Evolutionary conservation across 176 grass and related monocot genomes (phyloP).

Genomic region (Microstegium vimineum): DNA sequence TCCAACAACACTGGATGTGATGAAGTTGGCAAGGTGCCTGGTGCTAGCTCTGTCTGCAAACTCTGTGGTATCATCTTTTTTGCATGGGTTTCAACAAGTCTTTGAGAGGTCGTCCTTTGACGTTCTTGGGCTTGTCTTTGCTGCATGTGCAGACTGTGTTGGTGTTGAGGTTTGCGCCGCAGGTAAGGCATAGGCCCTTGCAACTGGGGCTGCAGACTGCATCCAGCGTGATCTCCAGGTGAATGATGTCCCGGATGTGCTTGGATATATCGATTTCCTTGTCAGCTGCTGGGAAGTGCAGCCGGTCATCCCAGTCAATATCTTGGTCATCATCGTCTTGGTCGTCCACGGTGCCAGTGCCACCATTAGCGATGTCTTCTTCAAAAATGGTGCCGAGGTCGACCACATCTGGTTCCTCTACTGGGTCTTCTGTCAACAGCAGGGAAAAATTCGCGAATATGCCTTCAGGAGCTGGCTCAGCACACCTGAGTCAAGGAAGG

Average conservation of each 20-base stretch:
- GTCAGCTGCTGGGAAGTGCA: conserved; percentile 59
- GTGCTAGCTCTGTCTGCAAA: not conserved
- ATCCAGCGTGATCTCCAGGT: conserved; percentile 65
- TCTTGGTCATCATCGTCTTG: conserved; percentile 49
- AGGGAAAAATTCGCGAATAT: conserved; percentile 76
- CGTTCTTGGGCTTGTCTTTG: not conserved
- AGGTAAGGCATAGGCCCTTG: conserved; percentile 62
- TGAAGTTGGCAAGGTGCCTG: not conserved
- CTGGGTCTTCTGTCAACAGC: conserved; percentile 54
- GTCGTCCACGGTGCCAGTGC: not conserved
- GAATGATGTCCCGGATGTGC: conserved; percentile 70
- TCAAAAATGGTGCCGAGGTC: conserved; percentile 44
- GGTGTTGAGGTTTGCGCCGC: conserved; percentile 61
- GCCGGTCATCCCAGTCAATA: conserved; percentile 69
- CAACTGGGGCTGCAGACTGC: conserved; percentile 59
- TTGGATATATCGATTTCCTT: conserved; percentile 85
- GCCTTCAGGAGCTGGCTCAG: conserved; percentile 52
- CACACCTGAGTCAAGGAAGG: conserved; percentile 56
- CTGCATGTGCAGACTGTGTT: conserved; percentile 45
- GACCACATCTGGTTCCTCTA: conserved; percentile 57
- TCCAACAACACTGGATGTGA: not conserved
- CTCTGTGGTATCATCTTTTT: not conserved
- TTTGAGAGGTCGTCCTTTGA: conserved; percentile 35
- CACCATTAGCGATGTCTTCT: conserved; percentile 27
- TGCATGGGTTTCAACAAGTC: conserved; percentile 45